Percentiles rank a stretch among this genome's conserved stretches.
Evolutionary conservation across 345 rosid genomes (phyloP).

Genomic region (Brassica juncea): DNA sequence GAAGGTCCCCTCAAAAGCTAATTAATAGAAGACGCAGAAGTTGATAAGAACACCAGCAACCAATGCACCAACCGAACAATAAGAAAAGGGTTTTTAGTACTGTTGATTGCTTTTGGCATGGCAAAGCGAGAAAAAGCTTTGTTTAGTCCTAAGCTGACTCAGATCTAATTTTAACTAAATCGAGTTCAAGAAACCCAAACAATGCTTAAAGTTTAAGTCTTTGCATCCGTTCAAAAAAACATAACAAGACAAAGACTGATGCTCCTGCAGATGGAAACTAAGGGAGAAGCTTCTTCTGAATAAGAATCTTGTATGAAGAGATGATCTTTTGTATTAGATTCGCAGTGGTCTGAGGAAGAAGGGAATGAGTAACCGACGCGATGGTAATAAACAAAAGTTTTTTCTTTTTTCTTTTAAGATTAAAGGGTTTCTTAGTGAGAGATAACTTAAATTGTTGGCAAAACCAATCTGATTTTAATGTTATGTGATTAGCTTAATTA

Average conservation of each 20-base stretch:
- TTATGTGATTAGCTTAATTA: conserved; percentile 1
- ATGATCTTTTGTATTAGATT: conserved; percentile 13
- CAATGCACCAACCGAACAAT: conserved; percentile 39
- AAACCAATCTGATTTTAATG: conserved; percentile 15
- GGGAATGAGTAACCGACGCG: conserved; percentile 23
- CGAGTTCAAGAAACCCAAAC: conserved; percentile 9
- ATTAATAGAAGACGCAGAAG: conserved; percentile 32
- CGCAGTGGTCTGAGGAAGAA: conserved; percentile 9
- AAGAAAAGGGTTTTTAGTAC: conserved; percentile 20
- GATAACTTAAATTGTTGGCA: conserved; percentile 34
- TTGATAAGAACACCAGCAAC: conserved; percentile 38
- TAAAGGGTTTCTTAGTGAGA: conserved; percentile 10
- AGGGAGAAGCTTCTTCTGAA: not conserved
- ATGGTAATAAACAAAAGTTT: not conserved
- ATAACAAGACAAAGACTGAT: conserved; percentile 45
- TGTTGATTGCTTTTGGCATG: conserved; percentile 38
- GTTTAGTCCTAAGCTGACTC: conserved; percentile 36
- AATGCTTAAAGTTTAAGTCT: conserved; percentile 49
- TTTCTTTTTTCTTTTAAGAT: not conserved
- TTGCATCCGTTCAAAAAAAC: conserved; percentile 41
- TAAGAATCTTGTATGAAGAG: too few relatives aligned
- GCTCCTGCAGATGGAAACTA: conserved; percentile 10
- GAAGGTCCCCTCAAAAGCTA: conserved; percentile 8
- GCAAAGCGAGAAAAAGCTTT: conserved; percentile 31
- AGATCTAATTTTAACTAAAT: conserved; percentile 45